Base-by-base conservation (phyloP, 495 filamentous ascomycete species). In the Chlorociboria aeruginascens region DNA sequence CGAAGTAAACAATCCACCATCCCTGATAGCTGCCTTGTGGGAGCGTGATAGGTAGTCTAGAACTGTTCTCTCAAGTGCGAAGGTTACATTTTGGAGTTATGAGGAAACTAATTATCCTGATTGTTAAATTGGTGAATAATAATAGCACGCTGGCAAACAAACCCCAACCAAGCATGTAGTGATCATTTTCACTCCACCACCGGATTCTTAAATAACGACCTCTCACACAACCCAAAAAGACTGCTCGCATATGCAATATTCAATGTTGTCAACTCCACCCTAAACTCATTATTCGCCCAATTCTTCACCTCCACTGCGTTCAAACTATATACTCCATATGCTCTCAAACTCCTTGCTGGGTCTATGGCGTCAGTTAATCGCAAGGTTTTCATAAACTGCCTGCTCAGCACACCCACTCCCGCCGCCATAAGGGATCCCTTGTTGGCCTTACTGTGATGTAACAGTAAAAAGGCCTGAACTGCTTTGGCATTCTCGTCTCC, bases 251-350 rank as follows among this genome's bases (percentile, higher is more conserved):
- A 1, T 35, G 44, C 8, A 52, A 43, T 50, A 57, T 58, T 32
- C 8, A 45, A 13, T 7, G 32, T 33, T 32, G 43, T 58, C 12
- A 66, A 42, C 13, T 64, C 62, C 1, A 62, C 64, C 10, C 59
- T 59, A 11, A 71, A 47, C 51, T 72, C 67, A 16, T 58, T 63
- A 3, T 61, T 38, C 16, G 75, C 64, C 64, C 64, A 71, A 38
- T 68, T 69, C 31, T 70, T 52, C 34, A 75, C 53, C 46, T 78
- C 72, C 3, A 68, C 66, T 1, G 67, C 71, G 10, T 73, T 58
- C 36, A 76, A 61, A 7, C 61, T 67, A 46, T 78, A 72, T 29
- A 74, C 57, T 3, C 71, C 69, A 46, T 59, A 73, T 2, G 48
- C 55, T 0, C 54, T 44, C 32, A 64, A 45, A 11, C 63, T 46